Base-by-base conservation (phyloP, 805 yeast species). In the Kodamaea fukazawae region DNA sequence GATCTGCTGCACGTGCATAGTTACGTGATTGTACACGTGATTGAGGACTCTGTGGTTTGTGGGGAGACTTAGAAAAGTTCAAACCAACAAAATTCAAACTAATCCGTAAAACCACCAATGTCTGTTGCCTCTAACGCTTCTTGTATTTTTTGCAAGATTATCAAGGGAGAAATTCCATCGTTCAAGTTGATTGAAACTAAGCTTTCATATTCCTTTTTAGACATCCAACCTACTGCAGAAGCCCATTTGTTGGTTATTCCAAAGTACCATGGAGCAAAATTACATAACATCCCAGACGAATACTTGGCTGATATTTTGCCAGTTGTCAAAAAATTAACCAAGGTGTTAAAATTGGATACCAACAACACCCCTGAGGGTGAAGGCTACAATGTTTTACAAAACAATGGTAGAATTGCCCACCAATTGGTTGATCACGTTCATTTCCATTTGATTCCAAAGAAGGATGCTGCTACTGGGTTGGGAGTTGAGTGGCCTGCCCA, bases 391-490 rank as follows among this genome's bases (percentile, higher is more conserved):
- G 60, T 91, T 14, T 70, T 91, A 49, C 98, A 90, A 64, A 93
- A 91, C 73, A 93, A 91, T 53, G 98, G 98, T 36, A 69, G 86
- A 58, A 81, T 90, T 56, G 99, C 98, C 9, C 98, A 93, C 59
- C 99, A 91, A 69, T 83, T 76, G 41, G 98, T 93, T 42, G 93
- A 86, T 51, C 99, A 91, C 60, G 97, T 93, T 43, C 99, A 91
- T 62, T 86, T 93, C 76, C 99, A 91, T 62, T 78, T 91, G 61
- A 91, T 91, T 58, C 99, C 99, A 36, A 91, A 91, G 75, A 75
- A 75, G 43, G 82, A 81, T 53, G 68, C 63, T 2, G 73, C 75
- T 29, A 71, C 90, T 13, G 99, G 99, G 1, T 73, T 91, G 47
- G 75, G 73, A 26, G 88, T 91, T 23, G 96, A 93, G 18, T 93